phyloP scores from a whole-genome alignment of 1,139 yeast genomes.

The Kodamaea arcana region DNA sequence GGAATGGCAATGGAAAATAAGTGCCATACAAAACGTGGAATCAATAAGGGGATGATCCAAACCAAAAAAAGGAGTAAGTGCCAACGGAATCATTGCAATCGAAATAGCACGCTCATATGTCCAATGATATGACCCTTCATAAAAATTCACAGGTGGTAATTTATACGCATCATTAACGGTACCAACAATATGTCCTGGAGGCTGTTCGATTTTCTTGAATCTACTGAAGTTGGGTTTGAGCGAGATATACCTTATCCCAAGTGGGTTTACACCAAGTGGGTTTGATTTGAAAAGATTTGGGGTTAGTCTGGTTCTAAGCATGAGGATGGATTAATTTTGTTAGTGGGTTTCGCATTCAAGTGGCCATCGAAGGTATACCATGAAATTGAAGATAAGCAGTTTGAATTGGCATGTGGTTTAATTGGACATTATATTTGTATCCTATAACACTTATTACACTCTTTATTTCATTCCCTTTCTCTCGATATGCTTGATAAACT shows the following conservation, averaged over 20 bases:
- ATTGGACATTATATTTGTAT: no score
- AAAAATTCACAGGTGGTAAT: slow-evolving; percentile 54
- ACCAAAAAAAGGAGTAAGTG: slow-evolving; percentile 69
- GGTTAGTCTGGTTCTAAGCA: neutral
- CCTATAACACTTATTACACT: no score
- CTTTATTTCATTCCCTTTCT: no score
- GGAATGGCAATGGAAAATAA: slow-evolving; percentile 70
- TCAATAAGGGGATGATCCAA: slow-evolving; percentile 68
- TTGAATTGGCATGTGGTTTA: no score
- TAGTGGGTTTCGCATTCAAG: no score
- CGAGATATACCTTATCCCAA: slow-evolving; percentile 11
- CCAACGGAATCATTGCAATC: slow-evolving; percentile 68
- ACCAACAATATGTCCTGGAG: slow-evolving; percentile 67
- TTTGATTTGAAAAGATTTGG: neutral
- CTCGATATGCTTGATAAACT: no score
- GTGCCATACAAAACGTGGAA: slow-evolving; percentile 56
- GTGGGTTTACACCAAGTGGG: neutral
- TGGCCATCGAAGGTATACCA: no score
- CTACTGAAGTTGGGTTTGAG: slow-evolving; percentile 46
- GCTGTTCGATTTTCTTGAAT: slow-evolving; percentile 50
- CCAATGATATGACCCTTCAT: slow-evolving; percentile 90
- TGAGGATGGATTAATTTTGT: neutral
- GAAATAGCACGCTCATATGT: slow-evolving; percentile 70
- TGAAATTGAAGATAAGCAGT: no score
- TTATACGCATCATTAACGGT: slow-evolving; percentile 78